Percentiles rank a stretch among this genome's conserved stretches.
Evolutionary conservation across 148 eudicot species (phyloP).

Genomic region (Selenicereus undatus): DNA sequence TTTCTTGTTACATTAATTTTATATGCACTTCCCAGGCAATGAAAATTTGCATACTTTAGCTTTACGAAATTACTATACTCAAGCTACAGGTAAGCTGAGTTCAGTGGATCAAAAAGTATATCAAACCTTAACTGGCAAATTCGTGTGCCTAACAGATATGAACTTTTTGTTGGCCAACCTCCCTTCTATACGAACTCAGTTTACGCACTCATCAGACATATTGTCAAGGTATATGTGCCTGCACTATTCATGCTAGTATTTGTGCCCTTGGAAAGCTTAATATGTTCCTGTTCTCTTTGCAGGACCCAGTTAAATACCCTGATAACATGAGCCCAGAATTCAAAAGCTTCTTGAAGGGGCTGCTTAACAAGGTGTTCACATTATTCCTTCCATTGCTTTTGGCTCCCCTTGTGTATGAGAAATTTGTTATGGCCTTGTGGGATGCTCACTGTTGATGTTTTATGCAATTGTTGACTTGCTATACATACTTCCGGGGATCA

Average conservation of each 20-base stretch:
- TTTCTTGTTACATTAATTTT: not conserved
- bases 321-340: slow-evolving; percentile 86
- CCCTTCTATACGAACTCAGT: slow-evolving; percentile 98
- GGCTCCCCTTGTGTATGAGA: not conserved
- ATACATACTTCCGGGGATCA: slow-evolving; percentile 29
- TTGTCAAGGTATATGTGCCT: slow-evolving; percentile 63
- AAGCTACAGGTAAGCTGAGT: not conserved
- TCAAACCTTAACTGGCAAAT: slow-evolving; percentile 1
- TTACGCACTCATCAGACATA: slow-evolving; percentile 87
- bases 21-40: not conserved
- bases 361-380: slow-evolving; percentile 74
- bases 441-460: not conserved
- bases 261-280: not conserved
- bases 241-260: not conserved
- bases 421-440: not conserved
- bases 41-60: not conserved
- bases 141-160: slow-evolving; percentile 59
- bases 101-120: not conserved
- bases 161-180: slow-evolving; percentile 97
- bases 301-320: slow-evolving; percentile 98
- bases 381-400: not conserved
- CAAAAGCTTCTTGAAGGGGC: slow-evolving; percentile 80
- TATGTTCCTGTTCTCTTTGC: slow-evolving; percentile 18
- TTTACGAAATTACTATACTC: not conserved
- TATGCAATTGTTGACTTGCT: slow-evolving; percentile 12